Percentiles rank a stretch among this genome's conserved stretches.
Conservation (phyloP, 495 filamentous ascomycete species). For the Xylaria acuta region DNA sequence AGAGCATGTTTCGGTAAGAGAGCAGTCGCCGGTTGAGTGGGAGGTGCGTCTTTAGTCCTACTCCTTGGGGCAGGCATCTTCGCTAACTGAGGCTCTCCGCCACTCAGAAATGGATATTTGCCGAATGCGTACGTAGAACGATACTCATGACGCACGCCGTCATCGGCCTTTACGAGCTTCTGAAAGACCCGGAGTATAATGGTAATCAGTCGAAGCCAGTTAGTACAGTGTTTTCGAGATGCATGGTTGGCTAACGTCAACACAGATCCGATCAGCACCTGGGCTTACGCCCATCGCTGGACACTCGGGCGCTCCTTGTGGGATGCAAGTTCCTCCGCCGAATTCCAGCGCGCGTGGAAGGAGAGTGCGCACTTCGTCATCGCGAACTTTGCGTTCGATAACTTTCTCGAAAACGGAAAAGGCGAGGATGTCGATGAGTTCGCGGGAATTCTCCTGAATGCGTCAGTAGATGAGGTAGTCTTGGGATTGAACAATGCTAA, state of each 20-base stretch:
- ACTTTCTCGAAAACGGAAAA: slow-evolving; percentile 36
- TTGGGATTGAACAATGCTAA: neutral
- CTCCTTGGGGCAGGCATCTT: neutral
- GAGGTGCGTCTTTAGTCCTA: slow-evolving; percentile 27
- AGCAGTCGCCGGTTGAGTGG: slow-evolving; percentile 32
- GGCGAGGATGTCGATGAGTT: slow-evolving; percentile 41
- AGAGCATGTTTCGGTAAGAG: neutral
- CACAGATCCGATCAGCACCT: slow-evolving; percentile 25
- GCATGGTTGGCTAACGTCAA: slow-evolving; percentile 10
- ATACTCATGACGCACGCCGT: slow-evolving; percentile 38
- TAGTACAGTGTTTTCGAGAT: neutral
- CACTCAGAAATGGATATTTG: slow-evolving; percentile 42
- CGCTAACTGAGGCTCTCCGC: neutral
- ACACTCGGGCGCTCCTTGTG: slow-evolving; percentile 39
- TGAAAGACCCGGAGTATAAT: slow-evolving; percentile 26
- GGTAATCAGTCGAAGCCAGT: slow-evolving; percentile 16
- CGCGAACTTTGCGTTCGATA: slow-evolving; percentile 35
- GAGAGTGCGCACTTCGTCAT: slow-evolving; percentile 36
- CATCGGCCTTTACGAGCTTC: slow-evolving; percentile 33
- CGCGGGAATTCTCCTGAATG: slow-evolving; percentile 34
- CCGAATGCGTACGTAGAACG: slow-evolving; percentile 41
- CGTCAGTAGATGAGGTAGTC: slow-evolving; percentile 28
- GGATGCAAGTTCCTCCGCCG: slow-evolving; percentile 37
- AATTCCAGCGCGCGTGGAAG: slow-evolving; percentile 38
- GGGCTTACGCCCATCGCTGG: slow-evolving; percentile 39